Evolutionary conservation across 805 yeast genomes (phyloP).

Genomic region (Saturnispora silvae): DNA sequence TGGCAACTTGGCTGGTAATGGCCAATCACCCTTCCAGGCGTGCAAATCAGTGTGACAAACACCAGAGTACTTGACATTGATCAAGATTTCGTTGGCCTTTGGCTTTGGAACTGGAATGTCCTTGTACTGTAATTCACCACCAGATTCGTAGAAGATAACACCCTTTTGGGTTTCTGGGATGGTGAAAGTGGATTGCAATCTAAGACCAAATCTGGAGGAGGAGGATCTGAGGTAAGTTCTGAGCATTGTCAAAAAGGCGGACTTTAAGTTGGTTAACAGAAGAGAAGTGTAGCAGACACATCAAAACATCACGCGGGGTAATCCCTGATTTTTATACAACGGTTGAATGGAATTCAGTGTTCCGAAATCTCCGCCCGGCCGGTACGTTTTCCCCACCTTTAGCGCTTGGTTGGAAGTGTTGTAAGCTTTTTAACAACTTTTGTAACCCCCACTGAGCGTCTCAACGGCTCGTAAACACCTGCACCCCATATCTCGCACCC

Average conservation of each 20-base stretch:
- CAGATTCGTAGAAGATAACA: conserved; percentile 54
- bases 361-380: no score
- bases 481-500: no score
- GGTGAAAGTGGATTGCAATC: conserved; percentile 20
- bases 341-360: no score
- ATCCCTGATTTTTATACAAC: no score
- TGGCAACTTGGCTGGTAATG: conserved; percentile 47
- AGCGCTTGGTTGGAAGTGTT: no score
- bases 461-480: no score
- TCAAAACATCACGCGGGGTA: background rate
- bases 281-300: background rate
- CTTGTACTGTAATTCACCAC: conserved; percentile 54
- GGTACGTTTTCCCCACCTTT: no score
- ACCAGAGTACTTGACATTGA: conserved; percentile 63
- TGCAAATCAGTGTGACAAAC: conserved; percentile 69
- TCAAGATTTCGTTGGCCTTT: conserved; percentile 51
- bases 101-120: conserved; percentile 67
- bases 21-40: conserved; percentile 69
- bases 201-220: conserved; percentile 14
- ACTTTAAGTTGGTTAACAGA: no score
- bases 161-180: conserved; percentile 63
- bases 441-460: no score
- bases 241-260: conserved; percentile 13
- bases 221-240: conserved; percentile 14
- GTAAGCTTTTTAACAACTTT: no score